These are phyloP conservation scores for Fusarium robinianum DNA, from an alignment of 2,329 filamentous ascomycete genomes.

Conservation along the genomic window DNA sequence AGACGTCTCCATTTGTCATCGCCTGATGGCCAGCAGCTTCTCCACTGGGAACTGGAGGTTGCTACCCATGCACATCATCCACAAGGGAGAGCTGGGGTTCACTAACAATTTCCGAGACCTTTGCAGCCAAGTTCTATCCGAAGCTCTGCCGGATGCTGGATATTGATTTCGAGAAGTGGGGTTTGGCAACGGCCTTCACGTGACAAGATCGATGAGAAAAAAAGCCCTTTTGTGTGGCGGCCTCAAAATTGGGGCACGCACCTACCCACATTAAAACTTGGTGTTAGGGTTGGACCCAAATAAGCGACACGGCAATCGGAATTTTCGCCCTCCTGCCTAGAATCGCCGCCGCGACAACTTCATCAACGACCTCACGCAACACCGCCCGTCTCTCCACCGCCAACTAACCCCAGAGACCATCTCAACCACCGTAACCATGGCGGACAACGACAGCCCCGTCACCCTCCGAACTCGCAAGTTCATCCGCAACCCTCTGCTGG, in stretches of 20 bases:
- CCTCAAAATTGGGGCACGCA: conserved; percentile 30
- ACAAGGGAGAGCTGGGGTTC: conserved; percentile 6
- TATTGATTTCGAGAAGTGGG: fast-evolving
- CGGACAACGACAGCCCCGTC: conserved; percentile 77
- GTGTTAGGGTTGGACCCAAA: conserved; percentile 53
- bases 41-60: conserved; percentile 31
- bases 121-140: not conserved
- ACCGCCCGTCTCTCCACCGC: conserved; percentile 39
- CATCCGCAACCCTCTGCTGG: conserved; percentile 99
- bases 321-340: conserved; percentile 42
- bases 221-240: conserved; percentile 16
- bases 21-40: conserved; percentile 17
- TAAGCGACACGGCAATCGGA: conserved; percentile 47
- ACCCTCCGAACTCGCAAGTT: conserved; percentile 99
- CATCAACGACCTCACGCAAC: conserved; percentile 40
- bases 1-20: conserved; percentile 18
- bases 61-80: conserved; percentile 18
- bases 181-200: conserved; percentile 14
- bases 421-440: conserved; percentile 72
- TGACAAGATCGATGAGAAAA: conserved; percentile 10
- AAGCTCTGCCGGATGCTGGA: conserved; percentile 14
- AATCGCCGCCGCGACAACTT: conserved; percentile 39
- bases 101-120: conserved; percentile 14
- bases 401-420: conserved; percentile 43
- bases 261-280: conserved; percentile 14